Evolutionary conservation across 768 basidiomycete genomes (phyloP), one percentile per base, ranked within the genome.

Genomic region (Termitomyces sp.): DNA sequence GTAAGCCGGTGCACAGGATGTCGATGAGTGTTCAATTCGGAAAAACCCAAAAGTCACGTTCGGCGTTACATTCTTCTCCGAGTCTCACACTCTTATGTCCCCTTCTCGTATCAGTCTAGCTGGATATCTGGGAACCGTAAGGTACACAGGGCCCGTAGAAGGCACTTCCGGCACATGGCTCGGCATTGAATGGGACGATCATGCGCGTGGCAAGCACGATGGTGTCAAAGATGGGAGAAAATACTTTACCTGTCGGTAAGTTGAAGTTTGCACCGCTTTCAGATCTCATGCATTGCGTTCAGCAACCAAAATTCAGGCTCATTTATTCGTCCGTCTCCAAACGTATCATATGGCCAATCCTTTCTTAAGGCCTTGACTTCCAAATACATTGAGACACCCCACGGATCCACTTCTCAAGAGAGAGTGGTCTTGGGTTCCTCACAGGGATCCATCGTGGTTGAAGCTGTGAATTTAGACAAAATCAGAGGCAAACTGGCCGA

Each of bases 121-220:
- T 54, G 81, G 78, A 20, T 68, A 84, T 64, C 66, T 81, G 45
- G 92, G 88, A 2, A 92, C 90, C 4, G 71, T 96, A 61, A 83
- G 72, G 70, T 94, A 81, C 66, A 71, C 80, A 14, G 93, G 93
- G 2, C 61, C 69, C 1, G 84, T 95, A 20, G 73, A 82, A 18
- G 80, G 80, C 14, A 84, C 90, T 0, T 65, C 72, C 3, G 91
- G 90, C 4, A 63, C 71, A 13, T 98, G 95, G 95, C 78, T 94
- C n/a, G 96, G 96, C n/a, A 82, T 98, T 48, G 96, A 98, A 73
- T 98, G 95, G 92, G 96, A 98, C 67, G 87, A 93, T 65, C 80
- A 86, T 20, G 59, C 69, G 8, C 83, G 94, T 57, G 96, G 96
- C 28, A 95, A 90, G 69, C 94, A 98, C 69, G 84, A 89, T 63